Base-by-base conservation (phyloP, 139 green algal species). In the Deuterostichococcus epilithicus region DNA sequence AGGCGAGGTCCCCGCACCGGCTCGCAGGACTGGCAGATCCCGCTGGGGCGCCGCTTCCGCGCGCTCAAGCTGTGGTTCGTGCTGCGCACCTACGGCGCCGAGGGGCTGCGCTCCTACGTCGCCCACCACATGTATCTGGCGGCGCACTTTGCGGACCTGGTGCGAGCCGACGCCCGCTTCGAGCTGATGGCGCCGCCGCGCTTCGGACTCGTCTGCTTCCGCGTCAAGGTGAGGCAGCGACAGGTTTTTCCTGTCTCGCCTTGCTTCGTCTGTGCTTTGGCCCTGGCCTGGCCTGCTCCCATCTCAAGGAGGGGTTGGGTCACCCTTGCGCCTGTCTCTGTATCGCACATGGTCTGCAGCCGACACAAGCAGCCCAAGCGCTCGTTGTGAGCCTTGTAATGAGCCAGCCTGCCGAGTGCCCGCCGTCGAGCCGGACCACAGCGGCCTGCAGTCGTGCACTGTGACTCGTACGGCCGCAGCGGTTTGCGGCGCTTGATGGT, bases 1-100 rank as follows among this genome's bases (percentile, higher is more conserved):
- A 32, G 5, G 6, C 28, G 42, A 68, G 3, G 13, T 36, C 28
- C 6, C 23, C 28, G 5, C 39, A 52, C 13, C 70, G n/a, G n/a
- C n/a, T n/a, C n/a, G 26, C 59, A 84, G 76, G 86, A 93, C 79
- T 91, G 87, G 92, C 88, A 95, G 84, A 76, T 97, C 23, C 91
- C 92, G 0, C 83, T 96, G 36, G 91, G 92, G 6, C 80, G 90
- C 3, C 47, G 80, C 39, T 82, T 81, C 88, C 88, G 91, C 70
- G 75, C 92, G 0, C 83, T 97, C 34, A 97, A 97, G 88, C 86
- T 97, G 66, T 97, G 89, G 86, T 91, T 95, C 59, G 87, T 97
- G 74, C 74, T 97, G 83, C 91, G 92, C 52, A 88, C 87, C 83
- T 96, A 94, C 69, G 92, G 92, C 10, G 81, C 81, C 0, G 72